Conservation (phyloP, 2,329 filamentous ascomycete species). For the Colletotrichum sp. region DNA sequence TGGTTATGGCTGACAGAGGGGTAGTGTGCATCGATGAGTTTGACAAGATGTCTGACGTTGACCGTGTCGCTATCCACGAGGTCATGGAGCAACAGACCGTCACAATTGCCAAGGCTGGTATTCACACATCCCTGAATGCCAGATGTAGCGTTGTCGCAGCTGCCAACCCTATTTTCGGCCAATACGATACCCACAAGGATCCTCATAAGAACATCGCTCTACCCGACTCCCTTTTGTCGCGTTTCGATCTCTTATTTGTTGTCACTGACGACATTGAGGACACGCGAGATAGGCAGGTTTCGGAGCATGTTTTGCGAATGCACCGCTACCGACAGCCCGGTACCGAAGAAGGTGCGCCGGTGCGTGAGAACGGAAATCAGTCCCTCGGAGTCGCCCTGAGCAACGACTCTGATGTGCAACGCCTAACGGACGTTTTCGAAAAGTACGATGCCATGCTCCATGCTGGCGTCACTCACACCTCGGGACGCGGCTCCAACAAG, state of each 20-base stretch:
- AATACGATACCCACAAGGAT: conserved; percentile 98
- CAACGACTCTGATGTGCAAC: conserved; percentile 73
- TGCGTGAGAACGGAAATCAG: conserved; percentile 86
- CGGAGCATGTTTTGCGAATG: conserved; percentile 97
- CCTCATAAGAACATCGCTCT: conserved; percentile 98
- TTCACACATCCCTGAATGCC: conserved; percentile 96
- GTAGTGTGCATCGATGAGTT: conserved; percentile 99
- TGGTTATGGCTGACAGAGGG: conserved; percentile 96
- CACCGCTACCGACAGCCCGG: conserved; percentile 93
- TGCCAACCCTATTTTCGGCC: conserved; percentile 96
- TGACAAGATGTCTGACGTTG: conserved; percentile 99
- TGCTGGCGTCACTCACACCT: conserved; percentile 81
- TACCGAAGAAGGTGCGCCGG: conserved; percentile 91
- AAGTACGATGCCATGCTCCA: conserved; percentile 98
- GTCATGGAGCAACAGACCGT: conserved; percentile 99
- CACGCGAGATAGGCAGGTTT: conserved; percentile 85
- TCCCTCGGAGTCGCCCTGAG: conserved; percentile 87
- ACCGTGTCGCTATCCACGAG: conserved; percentile 98
- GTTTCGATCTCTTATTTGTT: conserved; percentile 97
- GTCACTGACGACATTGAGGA: conserved; percentile 99
- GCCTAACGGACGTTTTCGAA: conserved; percentile 88
- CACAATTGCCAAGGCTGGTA: conserved; percentile 97
- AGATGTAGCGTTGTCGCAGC: conserved; percentile 96
- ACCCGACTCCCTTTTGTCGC: conserved; percentile 93
- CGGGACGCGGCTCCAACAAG: conserved; percentile 75